Base-by-base conservation (phyloP, 1,139 yeast species). In the Taiozyma sp. region DNA sequence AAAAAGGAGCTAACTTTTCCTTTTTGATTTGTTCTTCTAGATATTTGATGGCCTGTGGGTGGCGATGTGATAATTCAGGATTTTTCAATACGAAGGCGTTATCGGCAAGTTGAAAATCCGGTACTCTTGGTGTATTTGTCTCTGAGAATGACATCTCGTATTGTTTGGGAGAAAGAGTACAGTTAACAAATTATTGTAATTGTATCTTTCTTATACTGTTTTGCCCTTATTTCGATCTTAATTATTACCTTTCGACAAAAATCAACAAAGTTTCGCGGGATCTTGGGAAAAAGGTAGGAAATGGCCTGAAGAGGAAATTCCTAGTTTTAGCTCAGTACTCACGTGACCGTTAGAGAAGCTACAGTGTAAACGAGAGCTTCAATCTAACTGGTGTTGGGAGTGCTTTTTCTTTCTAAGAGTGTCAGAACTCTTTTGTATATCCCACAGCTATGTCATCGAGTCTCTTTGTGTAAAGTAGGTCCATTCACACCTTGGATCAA, bases 1-100 rank as follows among this genome's bases (percentile, higher is more conserved):
- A 93, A 66, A 89, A 87, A n/a, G 97, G 96, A 1, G 90, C 96
- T 75, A 90, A 77, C 57, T 81, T 75, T 46, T 84, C 81, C 34
- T 74, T 71, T 57, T 76, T 76, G 64, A 93, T 83, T 47, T 79
- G 72, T 40, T 70, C 73, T 47, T 80, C 60, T 50, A 92, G 73
- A 46, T 78, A 76, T 34, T 69, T 62, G 49, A 74, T 67, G 36
- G 85, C 69, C 43, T 69, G 72, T 16, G 70, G 74, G 61, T 73
- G 76, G 64, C 69, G 70, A 45, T 67, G 65, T 52, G 65, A 65
- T 45, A 70, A 61, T 30, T 65, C 68, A 4, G 75, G 71, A 55
- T 71, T 71, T 41, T 78, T 72, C 54, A 88, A 74, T 49, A 82
- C 75, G 67, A 87, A 91, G 48, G 91, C 89, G 56, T 80, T 75